Percentiles rank a stretch among this genome's conserved stretches.
phyloP scores from a whole-genome alignment of 192 early-diverging fungal genomes.

The Jimgerdemannia flammicorona region DNA sequence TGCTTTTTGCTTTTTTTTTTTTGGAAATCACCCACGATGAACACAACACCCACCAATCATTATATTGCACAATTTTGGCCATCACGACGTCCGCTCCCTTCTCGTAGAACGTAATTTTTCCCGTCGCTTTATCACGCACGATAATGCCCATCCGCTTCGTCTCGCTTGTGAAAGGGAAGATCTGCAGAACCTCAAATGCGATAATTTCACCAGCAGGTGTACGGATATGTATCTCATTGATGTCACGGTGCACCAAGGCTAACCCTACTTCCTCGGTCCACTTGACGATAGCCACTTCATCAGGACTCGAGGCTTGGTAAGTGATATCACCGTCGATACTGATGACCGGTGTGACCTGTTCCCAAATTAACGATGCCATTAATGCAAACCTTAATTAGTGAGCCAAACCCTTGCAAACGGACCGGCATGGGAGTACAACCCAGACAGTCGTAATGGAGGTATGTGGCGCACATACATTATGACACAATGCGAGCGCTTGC shows the following conservation, averaged over 20 bases:
- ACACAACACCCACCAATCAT: constrained; percentile 67
- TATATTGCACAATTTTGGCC: constrained; percentile 82
- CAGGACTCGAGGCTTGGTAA: constrained; percentile 95
- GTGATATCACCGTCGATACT: constrained; percentile 59
- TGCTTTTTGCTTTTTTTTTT: too few relatives aligned
- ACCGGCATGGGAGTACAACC: too few relatives aligned
- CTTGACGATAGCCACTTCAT: constrained; percentile 93
- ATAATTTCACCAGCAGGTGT: constrained; percentile 49
- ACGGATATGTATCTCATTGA: constrained; percentile 62
- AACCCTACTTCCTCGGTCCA: constrained; percentile 91
- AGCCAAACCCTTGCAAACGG: too few relatives aligned
- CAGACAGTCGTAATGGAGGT: too few relatives aligned
- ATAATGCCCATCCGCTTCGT: constrained; percentile 97
- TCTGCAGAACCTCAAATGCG: constrained; percentile 79
- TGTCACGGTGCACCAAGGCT: constrained; percentile 73
- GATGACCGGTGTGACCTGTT: constrained; percentile 65
- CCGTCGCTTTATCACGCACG: constrained; percentile 58
- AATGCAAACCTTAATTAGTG: too few relatives aligned
- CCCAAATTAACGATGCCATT: constrained; percentile 4
- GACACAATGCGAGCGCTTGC: constrained; percentile 83
- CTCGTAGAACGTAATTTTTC: constrained; percentile 85
- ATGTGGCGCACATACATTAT: constrained; percentile 62
- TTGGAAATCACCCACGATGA: too few relatives aligned
- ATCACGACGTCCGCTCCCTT: constrained; percentile 96
- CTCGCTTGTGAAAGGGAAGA: constrained; percentile 99